A percentile compares a stretch with the other conserved stretches of the same genome.
Conservation (phyloP, 306 rosid species). For the Rubus idaeus region DNA sequence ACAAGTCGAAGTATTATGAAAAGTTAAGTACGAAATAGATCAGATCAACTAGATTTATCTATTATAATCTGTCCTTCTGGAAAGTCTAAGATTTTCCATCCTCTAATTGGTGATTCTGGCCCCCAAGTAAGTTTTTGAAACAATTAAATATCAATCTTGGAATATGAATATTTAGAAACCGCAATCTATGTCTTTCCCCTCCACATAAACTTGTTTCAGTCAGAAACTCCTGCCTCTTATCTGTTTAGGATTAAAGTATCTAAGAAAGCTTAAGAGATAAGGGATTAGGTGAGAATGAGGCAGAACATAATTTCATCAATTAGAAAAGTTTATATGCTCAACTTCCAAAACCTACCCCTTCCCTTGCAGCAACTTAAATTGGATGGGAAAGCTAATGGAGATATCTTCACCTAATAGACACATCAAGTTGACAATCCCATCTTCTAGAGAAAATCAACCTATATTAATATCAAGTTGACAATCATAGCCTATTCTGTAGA, state of each 20-base stretch:
- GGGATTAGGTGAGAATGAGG: slow-evolving; percentile 23
- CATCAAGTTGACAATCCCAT: background rate
- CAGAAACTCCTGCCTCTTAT: background rate
- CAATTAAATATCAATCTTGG: slow-evolving; percentile 6
- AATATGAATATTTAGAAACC: background rate
- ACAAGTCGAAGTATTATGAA: background rate
- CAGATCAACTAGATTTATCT: background rate
- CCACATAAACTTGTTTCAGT: background rate
- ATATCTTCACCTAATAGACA: background rate
- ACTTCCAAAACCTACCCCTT: slow-evolving; percentile 7
- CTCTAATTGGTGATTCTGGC: background rate
- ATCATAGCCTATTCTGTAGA: background rate
- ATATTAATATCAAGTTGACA: background rate
- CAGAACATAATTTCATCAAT: slow-evolving; percentile 13
- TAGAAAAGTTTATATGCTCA: slow-evolving; percentile 15
- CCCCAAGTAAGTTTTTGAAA: background rate
- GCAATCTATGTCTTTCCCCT: background rate
- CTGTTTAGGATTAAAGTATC: background rate
- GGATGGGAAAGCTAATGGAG: slow-evolving; percentile 13
- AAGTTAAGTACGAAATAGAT: background rate
- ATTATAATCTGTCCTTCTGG: slow-evolving; percentile 6
- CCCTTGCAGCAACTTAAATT: background rate
- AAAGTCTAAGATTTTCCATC: background rate
- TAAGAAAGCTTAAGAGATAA: slow-evolving; percentile 2
- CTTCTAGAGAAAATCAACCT: background rate